Percentiles rank a stretch among this genome's conserved stretches.
These are phyloP conservation scores for Spirogloea muscicola DNA, from an alignment of 139 green algal species.

Conservation along the genomic window DNA sequence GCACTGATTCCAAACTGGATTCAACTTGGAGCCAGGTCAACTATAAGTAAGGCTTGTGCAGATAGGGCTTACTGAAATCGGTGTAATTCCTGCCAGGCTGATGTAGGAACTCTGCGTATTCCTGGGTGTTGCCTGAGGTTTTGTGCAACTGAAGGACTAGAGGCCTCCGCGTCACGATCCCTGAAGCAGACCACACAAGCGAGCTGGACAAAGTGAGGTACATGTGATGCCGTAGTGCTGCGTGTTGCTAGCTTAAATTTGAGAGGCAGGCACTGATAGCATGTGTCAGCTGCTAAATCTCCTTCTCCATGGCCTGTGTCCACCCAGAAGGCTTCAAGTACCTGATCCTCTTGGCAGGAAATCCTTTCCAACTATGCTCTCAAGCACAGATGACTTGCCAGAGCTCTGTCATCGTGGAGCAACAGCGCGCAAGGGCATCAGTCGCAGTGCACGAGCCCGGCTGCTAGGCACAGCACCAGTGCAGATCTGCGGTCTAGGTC, in stretches of 20 bases:
- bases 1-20: too few relatives aligned
- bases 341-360: constrained; percentile 77
- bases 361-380: constrained; percentile 81
- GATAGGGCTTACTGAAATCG: constrained; percentile 71
- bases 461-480: background rate
- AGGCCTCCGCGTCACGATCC: constrained; percentile 88
- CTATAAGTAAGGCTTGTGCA: background rate
- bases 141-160: constrained; percentile 85
- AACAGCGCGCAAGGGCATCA: background rate
- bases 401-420: constrained; percentile 65
- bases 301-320: background rate
- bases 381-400: constrained; percentile 90
- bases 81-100: constrained; percentile 65
- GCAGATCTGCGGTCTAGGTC: background rate
- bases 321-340: background rate
- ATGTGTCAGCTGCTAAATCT: too few relatives aligned
- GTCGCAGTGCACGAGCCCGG: background rate
- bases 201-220: too few relatives aligned
- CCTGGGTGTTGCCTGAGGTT: constrained; percentile 58
- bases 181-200: constrained; percentile 54
- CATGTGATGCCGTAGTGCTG: too few relatives aligned
- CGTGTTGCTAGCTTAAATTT: too few relatives aligned
- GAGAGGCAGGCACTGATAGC: too few relatives aligned
- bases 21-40: too few relatives aligned
- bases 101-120: constrained; percentile 91